Base-by-base conservation (phyloP, 768 basidiomycete genomes). In the Hemileccinum impolitum region DNA sequence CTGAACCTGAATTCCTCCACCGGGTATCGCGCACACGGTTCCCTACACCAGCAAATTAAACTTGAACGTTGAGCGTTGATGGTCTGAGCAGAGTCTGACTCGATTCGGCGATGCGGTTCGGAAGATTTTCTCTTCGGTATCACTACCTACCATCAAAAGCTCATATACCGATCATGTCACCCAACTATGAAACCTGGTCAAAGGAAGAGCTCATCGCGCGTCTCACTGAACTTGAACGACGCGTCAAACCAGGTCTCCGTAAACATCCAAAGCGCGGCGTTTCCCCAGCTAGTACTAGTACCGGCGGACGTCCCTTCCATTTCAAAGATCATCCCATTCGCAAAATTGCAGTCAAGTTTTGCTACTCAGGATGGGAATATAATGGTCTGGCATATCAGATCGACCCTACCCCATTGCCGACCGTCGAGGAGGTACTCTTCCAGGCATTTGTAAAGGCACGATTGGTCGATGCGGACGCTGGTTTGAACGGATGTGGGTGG, bases 271-370 rank as follows among this genome's bases (percentile, higher is more conserved):
- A 50, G 50, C 59, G 44, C 38, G 26, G 18, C 4, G 43, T 50
- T 25, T 51, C 63, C 31, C 43, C 65, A 48, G 11, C 12, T 3
- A 28, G 5, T 45, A 23, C 12, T 3, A 28, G 5, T 45, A 23
- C 23, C 6, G 23, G 23, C 23, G 31, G 69, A 60, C 75, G 74
- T 44, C 60, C 69, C 5, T 90, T 91, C 63, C 69, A 82, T 51
- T 90, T 92, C 66, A 65, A 78, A 18, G 70, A 77, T 5, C 77
- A 92, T 61, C 80, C 90, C 7, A 75, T 77, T 32, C 86, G 90
- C 45, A 97, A 97, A 70, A 92, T 99, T 52, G 96, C 96, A 1
- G 74, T 99, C 45, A 87, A 90, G 61, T 91, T 98, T 64, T 87
- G 83, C 63, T 99, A 97, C 61, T 82, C 90, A 38, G 95, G 95